Percentiles rank a stretch among this genome's conserved stretches.
phyloP scores from a whole-genome alignment of 2,329 filamentous ascomycete genomes.

The Pseudogymnoascus sp. region DNA sequence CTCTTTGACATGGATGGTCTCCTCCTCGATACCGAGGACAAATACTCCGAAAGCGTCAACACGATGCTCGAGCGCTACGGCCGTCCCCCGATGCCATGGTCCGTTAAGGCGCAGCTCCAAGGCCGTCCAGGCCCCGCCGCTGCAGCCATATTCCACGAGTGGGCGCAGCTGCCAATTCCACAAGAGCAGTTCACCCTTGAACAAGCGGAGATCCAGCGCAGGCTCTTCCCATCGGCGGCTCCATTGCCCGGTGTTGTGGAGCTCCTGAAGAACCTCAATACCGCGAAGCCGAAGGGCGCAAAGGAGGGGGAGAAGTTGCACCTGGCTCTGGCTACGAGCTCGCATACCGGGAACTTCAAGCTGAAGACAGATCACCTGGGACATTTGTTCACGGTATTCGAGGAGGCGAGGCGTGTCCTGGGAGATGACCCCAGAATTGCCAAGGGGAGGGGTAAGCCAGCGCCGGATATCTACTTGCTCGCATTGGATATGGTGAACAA shows the following conservation, averaged over 20 bases:
- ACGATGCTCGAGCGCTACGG: conserved; percentile 67
- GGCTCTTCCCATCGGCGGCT: conserved; percentile 65
- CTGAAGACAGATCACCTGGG: conserved; percentile 40
- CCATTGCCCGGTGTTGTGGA: conserved; percentile 70
- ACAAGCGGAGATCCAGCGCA: conserved; percentile 54
- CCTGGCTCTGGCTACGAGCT: conserved; percentile 74
- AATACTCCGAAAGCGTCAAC: conserved; percentile 83
- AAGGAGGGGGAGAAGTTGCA: conserved; percentile 46
- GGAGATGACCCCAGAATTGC: conserved; percentile 78
- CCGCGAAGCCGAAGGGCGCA: conserved; percentile 18
- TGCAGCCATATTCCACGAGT: conserved; percentile 59
- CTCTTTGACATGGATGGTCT: conserved; percentile 99
- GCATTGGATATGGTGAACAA: conserved; percentile 80
- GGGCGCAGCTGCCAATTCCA: conserved; percentile 77
- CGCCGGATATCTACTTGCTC: conserved; percentile 88
- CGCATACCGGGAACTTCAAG: conserved; percentile 38
- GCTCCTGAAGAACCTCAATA: conserved; percentile 52
- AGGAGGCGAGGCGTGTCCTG: conserved; percentile 61
- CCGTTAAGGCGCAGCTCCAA: conserved; percentile 75
- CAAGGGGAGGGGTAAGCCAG: conserved; percentile 78
- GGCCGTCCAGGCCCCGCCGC: conserved; percentile 32
- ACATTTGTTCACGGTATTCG: conserved; percentile 58
- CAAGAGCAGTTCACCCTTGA: conserved; percentile 56
- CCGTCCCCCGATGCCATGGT: conserved; percentile 75
- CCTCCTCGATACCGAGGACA: conserved; percentile 84